Evolutionary conservation across 192 early-diverging fungal species (phyloP).

Genomic region (Jimgerdemannia lactiflua): DNA sequence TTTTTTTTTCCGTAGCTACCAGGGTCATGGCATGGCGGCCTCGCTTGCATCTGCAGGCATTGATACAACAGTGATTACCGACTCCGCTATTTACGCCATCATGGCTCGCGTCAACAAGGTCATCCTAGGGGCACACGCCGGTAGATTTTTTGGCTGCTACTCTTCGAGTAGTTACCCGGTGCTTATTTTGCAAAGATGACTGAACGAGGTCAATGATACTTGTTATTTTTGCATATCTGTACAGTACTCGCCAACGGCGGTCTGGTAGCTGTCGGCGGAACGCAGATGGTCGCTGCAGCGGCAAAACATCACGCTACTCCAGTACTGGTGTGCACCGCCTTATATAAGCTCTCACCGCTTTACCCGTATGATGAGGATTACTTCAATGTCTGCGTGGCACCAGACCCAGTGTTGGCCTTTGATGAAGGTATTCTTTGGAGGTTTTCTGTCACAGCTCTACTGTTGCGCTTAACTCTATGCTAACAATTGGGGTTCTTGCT

Average conservation of each 20-base stretch:
- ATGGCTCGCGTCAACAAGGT: constrained; percentile 99
- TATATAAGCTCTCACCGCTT: constrained; percentile 85
- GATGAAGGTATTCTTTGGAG: constrained; percentile 52
- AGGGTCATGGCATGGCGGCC: constrained; percentile 83
- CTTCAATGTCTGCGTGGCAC: constrained; percentile 75
- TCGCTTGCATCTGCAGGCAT: constrained; percentile 75
- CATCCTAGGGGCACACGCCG: constrained; percentile 86
- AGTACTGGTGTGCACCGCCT: constrained; percentile 87
- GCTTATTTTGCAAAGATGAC: not conserved
- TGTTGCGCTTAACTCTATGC: not conserved
- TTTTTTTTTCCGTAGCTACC: constrained; percentile 46
- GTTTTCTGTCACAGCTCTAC: not conserved
- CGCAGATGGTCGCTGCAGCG: constrained; percentile 80
- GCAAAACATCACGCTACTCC: constrained; percentile 92
- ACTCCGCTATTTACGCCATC: constrained; percentile 93
- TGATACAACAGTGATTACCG: constrained; percentile 88
- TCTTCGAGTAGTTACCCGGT: not conserved
- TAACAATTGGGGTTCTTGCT: not conserved
- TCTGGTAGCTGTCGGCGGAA: constrained; percentile 77
- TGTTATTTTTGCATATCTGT: not conserved
- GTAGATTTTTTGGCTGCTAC: constrained; percentile 21
- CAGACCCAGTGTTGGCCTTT: constrained; percentile 80
- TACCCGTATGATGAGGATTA: constrained; percentile 88
- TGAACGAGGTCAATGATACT: not conserved
- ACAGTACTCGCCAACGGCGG: constrained; percentile 92